Evolutionary conservation across 768 basidiomycete genomes (phyloP).

Genomic region (Russula sp.): DNA sequence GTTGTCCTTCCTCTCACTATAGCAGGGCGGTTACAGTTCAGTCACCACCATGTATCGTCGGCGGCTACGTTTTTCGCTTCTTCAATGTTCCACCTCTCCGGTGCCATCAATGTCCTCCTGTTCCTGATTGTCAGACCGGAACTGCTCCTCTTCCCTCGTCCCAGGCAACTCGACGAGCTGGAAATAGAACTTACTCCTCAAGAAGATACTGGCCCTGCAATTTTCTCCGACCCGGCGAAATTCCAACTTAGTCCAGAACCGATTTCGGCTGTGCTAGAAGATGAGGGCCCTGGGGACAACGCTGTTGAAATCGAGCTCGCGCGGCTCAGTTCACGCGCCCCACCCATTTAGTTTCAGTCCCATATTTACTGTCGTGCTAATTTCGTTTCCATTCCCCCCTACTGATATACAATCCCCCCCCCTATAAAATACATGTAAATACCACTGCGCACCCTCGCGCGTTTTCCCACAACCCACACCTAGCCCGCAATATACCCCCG

Average conservation of each 20-base stretch:
- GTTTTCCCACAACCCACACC: too few species aligned
- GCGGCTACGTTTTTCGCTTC: conserved; percentile 38
- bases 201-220: neutral
- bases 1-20: neutral
- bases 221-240: neutral
- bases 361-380: too few species aligned
- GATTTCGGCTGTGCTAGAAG: neutral
- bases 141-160: conserved; percentile 36
- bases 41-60: conserved; percentile 36
- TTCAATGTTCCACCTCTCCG: neutral
- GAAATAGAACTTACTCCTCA: neutral
- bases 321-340: too few species aligned
- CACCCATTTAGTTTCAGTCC: too few species aligned
- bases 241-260: neutral
- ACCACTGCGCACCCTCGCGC: too few species aligned
- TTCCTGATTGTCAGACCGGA: conserved; percentile 38
- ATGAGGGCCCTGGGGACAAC: neutral
- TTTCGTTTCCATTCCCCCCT: too few species aligned
- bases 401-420: too few species aligned
- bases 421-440: too few species aligned
- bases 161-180: neutral
- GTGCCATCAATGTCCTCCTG: conserved; percentile 42
- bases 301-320: too few species aligned
- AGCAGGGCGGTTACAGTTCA: neutral
- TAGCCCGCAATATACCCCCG: too few species aligned